Evolutionary conservation across 495 filamentous ascomycete species (phyloP), one percentile per base, ranked within the genome.

Genomic region (Trichoderma reesei): DNA sequence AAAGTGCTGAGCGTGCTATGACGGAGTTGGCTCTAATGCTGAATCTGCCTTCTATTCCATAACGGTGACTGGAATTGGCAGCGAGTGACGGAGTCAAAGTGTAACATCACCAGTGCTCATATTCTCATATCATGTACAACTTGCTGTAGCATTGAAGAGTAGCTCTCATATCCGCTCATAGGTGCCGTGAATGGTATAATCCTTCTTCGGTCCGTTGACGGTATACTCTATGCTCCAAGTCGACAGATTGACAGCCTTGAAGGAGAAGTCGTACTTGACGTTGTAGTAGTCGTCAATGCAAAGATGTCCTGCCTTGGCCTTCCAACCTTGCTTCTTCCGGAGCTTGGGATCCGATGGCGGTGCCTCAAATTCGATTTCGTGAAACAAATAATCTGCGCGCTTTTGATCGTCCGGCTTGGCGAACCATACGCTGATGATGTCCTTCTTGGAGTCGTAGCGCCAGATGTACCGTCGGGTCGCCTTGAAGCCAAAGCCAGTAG

Each of bases 381-480:
- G 86, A 68, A 90, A 90, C 26, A 90, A 74, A 62, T 88, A 87
- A 67, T 89, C 87, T 1, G 85, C 85, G 4, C 74, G 76, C 48
- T 72, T 74, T 6, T 74, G 73, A 48, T 88, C 83, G 18, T 81
- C 78, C 11, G 79, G 74, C 67, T 83, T 85, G 42, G 82, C 82
- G 64, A 89, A 90, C 87, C 87, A 90, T 18, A 85, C 82, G 38
- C 80, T 84, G n/a, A 90, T 71, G 65, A 67, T 72, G 67, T 88
- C 85, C 9, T 64, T 73, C 5, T 20, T 61, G 64, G 83, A 83
- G 64, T 79, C 69, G 67, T 87, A 88, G 5, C 85, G 78, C 76
- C 86, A 88, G 9, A 82, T 70, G 62, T 81, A 82, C 44, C 80
- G 77, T 59, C 81, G 67, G n/a, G 76, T 81, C 1, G 80, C 81